These are phyloP conservation scores for Plantago lanceolata DNA, from an alignment of 305 asterid species.

Conservation along the genomic window DNA sequence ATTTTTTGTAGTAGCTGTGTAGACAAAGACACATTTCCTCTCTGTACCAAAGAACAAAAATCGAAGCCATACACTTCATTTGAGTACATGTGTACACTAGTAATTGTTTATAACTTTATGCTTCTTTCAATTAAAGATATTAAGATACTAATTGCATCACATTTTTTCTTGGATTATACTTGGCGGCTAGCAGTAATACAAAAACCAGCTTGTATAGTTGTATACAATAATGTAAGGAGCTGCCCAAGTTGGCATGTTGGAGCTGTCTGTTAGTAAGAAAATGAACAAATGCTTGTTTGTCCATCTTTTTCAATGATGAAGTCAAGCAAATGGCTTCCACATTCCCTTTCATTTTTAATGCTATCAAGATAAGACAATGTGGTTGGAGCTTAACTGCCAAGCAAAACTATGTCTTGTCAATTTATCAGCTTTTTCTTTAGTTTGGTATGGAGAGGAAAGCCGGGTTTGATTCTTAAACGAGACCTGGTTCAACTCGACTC, in stretches of 20 bases:
- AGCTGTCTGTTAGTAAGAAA: neutral
- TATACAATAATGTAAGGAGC: neutral
- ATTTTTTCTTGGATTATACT: neutral
- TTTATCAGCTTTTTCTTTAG: too few species aligned
- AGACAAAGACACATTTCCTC: neutral
- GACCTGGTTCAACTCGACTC: too few species aligned
- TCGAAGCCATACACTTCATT: neutral
- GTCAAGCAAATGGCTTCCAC: neutral
- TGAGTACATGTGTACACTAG: too few species aligned
- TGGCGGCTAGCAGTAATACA: neutral
- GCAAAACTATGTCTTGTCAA: neutral
- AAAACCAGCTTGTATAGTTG: conserved; percentile 16
- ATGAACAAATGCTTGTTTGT: conserved; percentile 9
- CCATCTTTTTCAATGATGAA: conserved; percentile 6
- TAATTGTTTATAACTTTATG: neutral
- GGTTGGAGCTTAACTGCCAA: neutral
- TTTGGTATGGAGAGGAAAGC: too few species aligned
- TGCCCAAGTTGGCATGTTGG: conserved; percentile 9
- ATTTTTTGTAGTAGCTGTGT: too few species aligned
- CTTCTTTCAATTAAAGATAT: too few species aligned
- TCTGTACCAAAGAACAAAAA: neutral
- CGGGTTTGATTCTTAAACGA: too few species aligned
- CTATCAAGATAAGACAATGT: neutral
- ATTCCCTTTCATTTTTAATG: conserved; percentile 2
- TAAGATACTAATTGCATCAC: neutral